phyloP scores from a whole-genome alignment of 2,329 filamentous ascomycete species.

The Ampelomyces quisqualis region DNA sequence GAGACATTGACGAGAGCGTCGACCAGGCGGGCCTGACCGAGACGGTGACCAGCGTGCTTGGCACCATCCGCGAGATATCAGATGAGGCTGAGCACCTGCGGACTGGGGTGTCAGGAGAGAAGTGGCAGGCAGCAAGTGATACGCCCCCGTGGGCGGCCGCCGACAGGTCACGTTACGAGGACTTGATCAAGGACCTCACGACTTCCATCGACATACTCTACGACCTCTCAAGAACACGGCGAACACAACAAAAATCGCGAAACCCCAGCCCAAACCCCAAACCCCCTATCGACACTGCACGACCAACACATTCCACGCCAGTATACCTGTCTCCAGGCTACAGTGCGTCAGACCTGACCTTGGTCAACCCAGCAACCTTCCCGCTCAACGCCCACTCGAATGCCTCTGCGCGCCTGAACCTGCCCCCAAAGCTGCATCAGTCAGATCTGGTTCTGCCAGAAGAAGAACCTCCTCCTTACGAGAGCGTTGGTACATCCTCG shows the following conservation, averaged over 20 bases:
- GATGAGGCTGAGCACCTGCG: constrained; percentile 74
- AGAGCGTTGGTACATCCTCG: constrained; percentile 48
- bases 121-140: constrained; percentile 38
- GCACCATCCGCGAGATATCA: constrained; percentile 76
- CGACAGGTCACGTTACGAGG: constrained; percentile 75
- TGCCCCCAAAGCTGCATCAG: constrained; percentile 49
- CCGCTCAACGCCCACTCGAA: constrained; percentile 23
- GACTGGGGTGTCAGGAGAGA: constrained; percentile 49
- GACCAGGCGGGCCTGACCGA: constrained; percentile 70
- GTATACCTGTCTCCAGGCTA: constrained; percentile 39
- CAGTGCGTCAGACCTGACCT: constrained; percentile 47
- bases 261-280: constrained; percentile 22
- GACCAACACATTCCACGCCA: constrained; percentile 17
- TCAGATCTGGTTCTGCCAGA: constrained; percentile 48
- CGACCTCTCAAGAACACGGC: constrained; percentile 68
- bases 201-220: constrained; percentile 78
- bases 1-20: constrained; percentile 71
- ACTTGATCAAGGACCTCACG: constrained; percentile 72
- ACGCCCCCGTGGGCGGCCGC: constrained; percentile 51
- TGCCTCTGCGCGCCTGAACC: constrained; percentile 20
- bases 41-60: constrained; percentile 75
- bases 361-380: constrained; percentile 46
- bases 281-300: constrained; percentile 17
- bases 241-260: constrained; percentile 39
- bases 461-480: constrained; percentile 53